Percentiles rank a stretch among this genome's conserved stretches.
Conservation (phyloP, 768 basidiomycete genomes). For the Mycena pura region DNA sequence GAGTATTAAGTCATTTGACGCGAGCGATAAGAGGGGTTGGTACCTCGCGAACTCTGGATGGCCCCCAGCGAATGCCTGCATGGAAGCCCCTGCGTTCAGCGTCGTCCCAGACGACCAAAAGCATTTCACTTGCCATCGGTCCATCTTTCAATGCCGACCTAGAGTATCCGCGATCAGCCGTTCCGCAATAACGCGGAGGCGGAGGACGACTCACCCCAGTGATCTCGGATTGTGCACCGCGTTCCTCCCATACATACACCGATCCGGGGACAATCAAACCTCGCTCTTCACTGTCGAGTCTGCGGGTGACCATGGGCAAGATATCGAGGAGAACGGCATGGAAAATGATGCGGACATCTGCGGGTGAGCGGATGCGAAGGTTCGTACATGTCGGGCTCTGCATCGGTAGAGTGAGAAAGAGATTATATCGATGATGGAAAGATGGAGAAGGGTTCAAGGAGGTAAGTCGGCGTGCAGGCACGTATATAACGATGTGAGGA, state of each 20-base stretch:
- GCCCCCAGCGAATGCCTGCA: slow-evolving; percentile 75
- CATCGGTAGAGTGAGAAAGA: slow-evolving; percentile 38
- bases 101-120: background rate
- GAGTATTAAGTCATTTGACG: slow-evolving; percentile 5
- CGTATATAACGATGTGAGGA: slow-evolving; percentile 13
- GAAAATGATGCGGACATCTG: slow-evolving; percentile 68
- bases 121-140: slow-evolving; percentile 63
- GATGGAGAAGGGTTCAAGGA: background rate
- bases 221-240: slow-evolving; percentile 72
- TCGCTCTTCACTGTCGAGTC: slow-evolving; percentile 79
- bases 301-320: slow-evolving; percentile 81
- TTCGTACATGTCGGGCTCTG: slow-evolving; percentile 60
- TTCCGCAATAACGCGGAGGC: background rate
- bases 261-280: slow-evolving; percentile 74
- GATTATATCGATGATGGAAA: slow-evolving; percentile 21
- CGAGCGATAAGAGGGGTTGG: background rate
- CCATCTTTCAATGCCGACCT: slow-evolving; percentile 86
- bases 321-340: slow-evolving; percentile 71
- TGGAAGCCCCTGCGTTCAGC: background rate
- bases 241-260: slow-evolving; percentile 88
- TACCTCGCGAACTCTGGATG: slow-evolving; percentile 80
- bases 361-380: slow-evolving; percentile 57
- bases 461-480: slow-evolving; percentile 1
- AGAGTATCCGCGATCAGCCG: slow-evolving; percentile 14
- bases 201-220: slow-evolving; percentile 61